Percentiles rank a stretch among this genome's conserved stretches.
phyloP scores from a whole-genome alignment of 2,329 filamentous ascomycete species.

The Dactylellina leptospora region DNA sequence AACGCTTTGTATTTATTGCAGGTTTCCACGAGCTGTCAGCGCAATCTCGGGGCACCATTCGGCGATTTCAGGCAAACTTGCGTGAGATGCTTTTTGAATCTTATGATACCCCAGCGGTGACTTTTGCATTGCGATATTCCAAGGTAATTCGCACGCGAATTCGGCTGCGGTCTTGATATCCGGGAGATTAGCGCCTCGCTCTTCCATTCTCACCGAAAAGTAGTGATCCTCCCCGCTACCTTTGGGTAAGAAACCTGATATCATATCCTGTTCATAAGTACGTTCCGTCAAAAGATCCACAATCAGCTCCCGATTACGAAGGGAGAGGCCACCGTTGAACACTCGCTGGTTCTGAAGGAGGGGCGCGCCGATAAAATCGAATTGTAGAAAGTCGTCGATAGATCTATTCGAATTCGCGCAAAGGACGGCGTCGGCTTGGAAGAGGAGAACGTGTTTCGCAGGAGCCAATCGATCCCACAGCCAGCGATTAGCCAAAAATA shows the following conservation, averaged over 20 bases:
- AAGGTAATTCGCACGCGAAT: slow-evolving; percentile 59
- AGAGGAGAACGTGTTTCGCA: slow-evolving; percentile 60
- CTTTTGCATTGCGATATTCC: slow-evolving; percentile 54
- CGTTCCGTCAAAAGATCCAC: slow-evolving; percentile 53
- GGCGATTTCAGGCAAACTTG: slow-evolving; percentile 56
- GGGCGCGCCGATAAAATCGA: slow-evolving; percentile 60
- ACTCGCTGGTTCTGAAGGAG: slow-evolving; percentile 54
- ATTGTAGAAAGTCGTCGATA: slow-evolving; percentile 60
- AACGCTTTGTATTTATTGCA: no score
- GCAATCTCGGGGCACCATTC: slow-evolving; percentile 58
- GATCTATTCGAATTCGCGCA: slow-evolving; percentile 58
- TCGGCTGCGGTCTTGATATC: slow-evolving; percentile 55
- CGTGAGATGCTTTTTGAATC: slow-evolving; percentile 55
- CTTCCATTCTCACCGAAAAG: slow-evolving; percentile 58
- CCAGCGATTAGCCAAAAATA: slow-evolving; percentile 60
- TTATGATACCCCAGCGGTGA: slow-evolving; percentile 58
- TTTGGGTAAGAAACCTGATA: slow-evolving; percentile 51
- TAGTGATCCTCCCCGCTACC: slow-evolving; percentile 59
- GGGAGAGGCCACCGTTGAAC: slow-evolving; percentile 61
- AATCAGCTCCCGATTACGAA: slow-evolving; percentile 59
- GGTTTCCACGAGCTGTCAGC: slow-evolving; percentile 20
- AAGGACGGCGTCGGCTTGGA: slow-evolving; percentile 61
- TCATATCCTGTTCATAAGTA: slow-evolving; percentile 44
- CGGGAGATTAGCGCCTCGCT: slow-evolving; percentile 57
- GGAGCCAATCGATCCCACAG: slow-evolving; percentile 61